Evolutionary conservation across 2,329 filamentous ascomycete genomes (phyloP).

Genomic region (Aureobasidium melanogenum): DNA sequence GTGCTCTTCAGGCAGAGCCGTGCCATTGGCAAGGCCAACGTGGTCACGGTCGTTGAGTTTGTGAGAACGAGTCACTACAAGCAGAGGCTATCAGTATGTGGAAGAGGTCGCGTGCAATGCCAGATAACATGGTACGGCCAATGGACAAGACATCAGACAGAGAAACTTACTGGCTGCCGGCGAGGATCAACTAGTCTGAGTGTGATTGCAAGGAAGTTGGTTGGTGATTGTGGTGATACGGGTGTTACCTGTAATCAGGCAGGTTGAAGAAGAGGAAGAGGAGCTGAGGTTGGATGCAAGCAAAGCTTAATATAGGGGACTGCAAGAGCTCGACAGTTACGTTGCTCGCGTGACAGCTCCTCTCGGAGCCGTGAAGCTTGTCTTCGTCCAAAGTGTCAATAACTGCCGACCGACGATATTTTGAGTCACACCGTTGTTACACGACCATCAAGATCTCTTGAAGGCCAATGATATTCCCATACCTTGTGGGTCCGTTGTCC

Average conservation of each 20-base stretch:
- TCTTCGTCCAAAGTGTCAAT: background rate
- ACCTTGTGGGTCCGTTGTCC: background rate
- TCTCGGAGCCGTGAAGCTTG: slow-evolving; percentile 3
- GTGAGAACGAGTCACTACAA: slow-evolving; percentile 89
- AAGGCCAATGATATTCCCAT: background rate
- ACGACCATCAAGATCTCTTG: background rate
- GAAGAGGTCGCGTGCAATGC: background rate
- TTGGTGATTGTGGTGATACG: background rate
- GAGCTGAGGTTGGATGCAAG: slow-evolving; percentile 7
- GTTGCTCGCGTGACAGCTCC: slow-evolving; percentile 9
- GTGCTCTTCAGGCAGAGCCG: slow-evolving; percentile 58
- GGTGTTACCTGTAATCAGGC: background rate
- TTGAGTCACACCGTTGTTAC: background rate
- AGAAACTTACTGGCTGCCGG: background rate
- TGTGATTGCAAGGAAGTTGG: background rate
- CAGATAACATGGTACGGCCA: background rate
- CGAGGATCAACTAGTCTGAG: background rate
- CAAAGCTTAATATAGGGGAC: slow-evolving; percentile 11
- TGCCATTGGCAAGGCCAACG: slow-evolving; percentile 66
- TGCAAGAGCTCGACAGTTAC: slow-evolving; percentile 1
- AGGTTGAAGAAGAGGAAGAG: background rate
- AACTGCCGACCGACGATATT: background rate
- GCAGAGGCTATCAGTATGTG: background rate
- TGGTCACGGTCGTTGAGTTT: slow-evolving; percentile 94
- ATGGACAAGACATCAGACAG: background rate